Percentiles rank a stretch among this genome's conserved stretches.
Conservation (phyloP, 2,329 filamentous ascomycete species). For the Diplocarpon rosae region DNA sequence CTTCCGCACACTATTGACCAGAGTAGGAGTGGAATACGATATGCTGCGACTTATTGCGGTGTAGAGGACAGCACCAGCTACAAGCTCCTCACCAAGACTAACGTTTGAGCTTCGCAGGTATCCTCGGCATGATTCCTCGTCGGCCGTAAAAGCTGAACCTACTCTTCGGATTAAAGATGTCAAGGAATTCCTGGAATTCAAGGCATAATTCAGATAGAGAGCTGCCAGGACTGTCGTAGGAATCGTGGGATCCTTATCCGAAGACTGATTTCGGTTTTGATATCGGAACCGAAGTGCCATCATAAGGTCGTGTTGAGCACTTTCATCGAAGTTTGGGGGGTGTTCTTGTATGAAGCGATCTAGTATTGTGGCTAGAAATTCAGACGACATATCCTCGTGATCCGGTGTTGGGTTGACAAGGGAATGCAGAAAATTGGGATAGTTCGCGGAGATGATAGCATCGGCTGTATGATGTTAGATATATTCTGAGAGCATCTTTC, state of each 20-base stretch:
- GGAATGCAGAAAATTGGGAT: conserved; percentile 64
- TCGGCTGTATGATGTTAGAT: conserved; percentile 49
- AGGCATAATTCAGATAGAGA: conserved; percentile 55
- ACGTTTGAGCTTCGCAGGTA: conserved; percentile 43
- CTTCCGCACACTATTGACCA: conserved; percentile 53
- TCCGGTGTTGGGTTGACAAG: conserved; percentile 55
- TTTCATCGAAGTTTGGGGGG: conserved; percentile 72
- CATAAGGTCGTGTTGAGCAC: conserved; percentile 58
- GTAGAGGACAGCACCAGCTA: conserved; percentile 68
- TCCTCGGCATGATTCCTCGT: conserved; percentile 52
- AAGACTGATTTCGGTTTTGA: conserved; percentile 36
- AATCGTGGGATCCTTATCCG: conserved; percentile 41
- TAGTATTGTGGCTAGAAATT: conserved; percentile 68
- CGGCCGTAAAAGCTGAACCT: conserved; percentile 65
- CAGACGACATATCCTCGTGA: conserved; percentile 53
- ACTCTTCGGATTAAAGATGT: conserved; percentile 61
- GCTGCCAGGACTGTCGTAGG: conserved; percentile 61
- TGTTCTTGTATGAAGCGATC: conserved; percentile 82
- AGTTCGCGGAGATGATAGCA: conserved; percentile 75
- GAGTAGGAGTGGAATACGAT: conserved; percentile 38
- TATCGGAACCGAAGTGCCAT: conserved; percentile 50
- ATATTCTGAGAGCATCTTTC: background rate
- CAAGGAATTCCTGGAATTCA: conserved; percentile 48
- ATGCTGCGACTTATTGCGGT: conserved; percentile 47
- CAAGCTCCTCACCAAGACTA: conserved; percentile 66